Percentiles rank a stretch among this genome's conserved stretches.
These are phyloP conservation scores for Colletotrichum echinochloae DNA, from an alignment of 2,329 filamentous ascomycete genomes.

Conservation along the genomic window DNA sequence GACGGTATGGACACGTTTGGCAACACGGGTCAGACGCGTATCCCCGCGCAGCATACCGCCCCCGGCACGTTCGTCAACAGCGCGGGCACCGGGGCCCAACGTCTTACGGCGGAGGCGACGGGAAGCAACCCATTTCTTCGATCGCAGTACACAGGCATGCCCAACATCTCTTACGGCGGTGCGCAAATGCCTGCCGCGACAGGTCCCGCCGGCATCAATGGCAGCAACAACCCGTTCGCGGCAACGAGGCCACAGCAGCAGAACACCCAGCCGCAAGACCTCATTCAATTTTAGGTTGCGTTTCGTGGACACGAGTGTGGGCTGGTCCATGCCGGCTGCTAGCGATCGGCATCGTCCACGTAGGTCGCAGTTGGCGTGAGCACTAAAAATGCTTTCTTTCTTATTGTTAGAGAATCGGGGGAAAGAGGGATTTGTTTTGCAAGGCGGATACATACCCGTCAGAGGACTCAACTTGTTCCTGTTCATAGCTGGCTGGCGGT, in stretches of 20 bases:
- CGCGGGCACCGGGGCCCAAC: conserved; percentile 82
- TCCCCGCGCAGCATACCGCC: conserved; percentile 95
- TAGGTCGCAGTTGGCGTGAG: conserved; percentile 5
- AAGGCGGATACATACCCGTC: conserved; percentile 10
- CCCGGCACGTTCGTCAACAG: conserved; percentile 98
- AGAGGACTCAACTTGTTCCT: conserved; percentile 22
- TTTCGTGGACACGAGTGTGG: background rate
- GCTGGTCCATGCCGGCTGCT: background rate
- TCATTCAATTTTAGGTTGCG: conserved; percentile 70
- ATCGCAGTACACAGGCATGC: conserved; percentile 85
- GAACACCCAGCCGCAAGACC: conserved; percentile 64
- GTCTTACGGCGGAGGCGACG: conserved; percentile 77
- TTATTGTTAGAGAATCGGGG: conserved; percentile 9
- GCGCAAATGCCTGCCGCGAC: conserved; percentile 65
- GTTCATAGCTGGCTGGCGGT: conserved; percentile 25
- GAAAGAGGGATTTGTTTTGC: conserved; percentile 5
- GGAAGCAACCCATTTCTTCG: conserved; percentile 92
- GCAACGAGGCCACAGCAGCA: conserved; percentile 62
- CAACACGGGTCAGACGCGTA: conserved; percentile 95
- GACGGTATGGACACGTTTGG: conserved; percentile 98
- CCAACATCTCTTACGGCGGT: conserved; percentile 66
- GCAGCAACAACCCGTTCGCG: conserved; percentile 71
- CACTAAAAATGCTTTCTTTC: background rate
- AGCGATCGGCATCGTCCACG: conserved; percentile 17
- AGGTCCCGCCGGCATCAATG: conserved; percentile 67